A percentile compares a stretch with the other conserved stretches of the same genome.
phyloP scores from a whole-genome alignment of 495 filamentous ascomycete species.

The Daldinia childiae region DNA sequence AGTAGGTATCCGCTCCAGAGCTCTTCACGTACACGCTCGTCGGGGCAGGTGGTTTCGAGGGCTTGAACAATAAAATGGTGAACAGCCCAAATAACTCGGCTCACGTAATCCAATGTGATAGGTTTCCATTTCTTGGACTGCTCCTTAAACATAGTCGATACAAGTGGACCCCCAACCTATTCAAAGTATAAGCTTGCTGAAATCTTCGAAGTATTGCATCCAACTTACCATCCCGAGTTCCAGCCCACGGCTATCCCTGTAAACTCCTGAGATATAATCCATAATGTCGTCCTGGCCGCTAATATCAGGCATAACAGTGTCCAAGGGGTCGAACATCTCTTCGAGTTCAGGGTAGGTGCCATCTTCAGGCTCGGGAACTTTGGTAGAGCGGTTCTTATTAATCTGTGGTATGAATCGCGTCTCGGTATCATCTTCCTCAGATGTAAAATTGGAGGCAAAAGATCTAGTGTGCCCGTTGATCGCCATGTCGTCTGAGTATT shows the following conservation, averaged over 20 bases:
- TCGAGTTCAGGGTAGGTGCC: constrained; percentile 40
- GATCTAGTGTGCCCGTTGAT: constrained; percentile 52
- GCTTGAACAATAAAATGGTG: constrained; percentile 58
- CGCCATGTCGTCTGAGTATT: constrained; percentile 54
- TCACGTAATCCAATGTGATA: constrained; percentile 60
- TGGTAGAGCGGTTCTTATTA: too few relatives aligned
- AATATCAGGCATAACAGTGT: too few relatives aligned
- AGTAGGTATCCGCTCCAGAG: constrained; percentile 53
- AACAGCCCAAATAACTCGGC: constrained; percentile 54
- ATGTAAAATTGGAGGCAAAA: constrained; percentile 41
- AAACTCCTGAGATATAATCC: constrained; percentile 41
- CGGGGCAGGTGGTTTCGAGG: constrained; percentile 50
- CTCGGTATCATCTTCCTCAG: too few relatives aligned
- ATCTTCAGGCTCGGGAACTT: background rate
- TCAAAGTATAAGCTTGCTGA: too few relatives aligned
- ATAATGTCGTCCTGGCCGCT: constrained; percentile 27
- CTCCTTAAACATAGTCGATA: constrained; percentile 60
- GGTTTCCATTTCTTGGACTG: constrained; percentile 64
- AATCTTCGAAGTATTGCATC: background rate
- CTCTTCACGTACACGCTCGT: constrained; percentile 50
- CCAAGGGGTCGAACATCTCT: too few relatives aligned
- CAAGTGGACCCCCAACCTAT: constrained; percentile 38
- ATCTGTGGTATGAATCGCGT: too few relatives aligned
- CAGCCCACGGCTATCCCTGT: constrained; percentile 44
- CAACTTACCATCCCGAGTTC: constrained; percentile 46